Conservation (phyloP, 257 asterid genomes). For the Salvia splendens region DNA sequence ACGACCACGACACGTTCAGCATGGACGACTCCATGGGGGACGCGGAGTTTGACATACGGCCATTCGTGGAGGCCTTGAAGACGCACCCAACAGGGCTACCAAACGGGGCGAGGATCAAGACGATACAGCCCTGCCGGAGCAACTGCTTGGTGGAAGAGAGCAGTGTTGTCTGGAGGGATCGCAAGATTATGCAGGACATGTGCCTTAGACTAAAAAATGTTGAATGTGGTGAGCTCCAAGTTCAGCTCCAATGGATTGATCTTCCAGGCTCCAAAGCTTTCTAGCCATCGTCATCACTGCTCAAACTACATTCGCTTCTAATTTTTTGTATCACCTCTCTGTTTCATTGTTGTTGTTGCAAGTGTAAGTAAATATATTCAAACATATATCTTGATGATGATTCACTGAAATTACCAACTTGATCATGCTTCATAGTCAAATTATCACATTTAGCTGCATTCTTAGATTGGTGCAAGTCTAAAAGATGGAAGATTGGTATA, state of each 20-base stretch:
- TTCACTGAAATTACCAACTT: too few relatives aligned
- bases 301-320: background rate
- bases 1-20: conserved; percentile 68
- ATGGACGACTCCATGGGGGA: conserved; percentile 71
- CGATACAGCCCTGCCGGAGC: conserved; percentile 38
- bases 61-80: conserved; percentile 47
- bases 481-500: conserved; percentile 26
- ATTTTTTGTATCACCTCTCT: background rate
- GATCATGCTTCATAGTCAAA: too few relatives aligned
- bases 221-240: conserved; percentile 65
- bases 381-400: background rate
- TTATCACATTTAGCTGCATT: conserved; percentile 4
- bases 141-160: conserved; percentile 63
- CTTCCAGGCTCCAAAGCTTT: conserved; percentile 37
- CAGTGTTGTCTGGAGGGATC: conserved; percentile 49
- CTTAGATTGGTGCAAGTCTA: conserved; percentile 26
- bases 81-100: conserved; percentile 36
- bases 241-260: conserved; percentile 67
- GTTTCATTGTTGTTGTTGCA: background rate
- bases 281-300: too few relatives aligned
- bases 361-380: background rate
- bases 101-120: conserved; percentile 50
- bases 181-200: conserved; percentile 54
- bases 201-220: conserved; percentile 57
- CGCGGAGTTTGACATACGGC: conserved; percentile 52